A percentile compares a stretch with the other conserved stretches of the same genome.
phyloP scores from a whole-genome alignment of 2,329 filamentous ascomycete genomes.

The Rhynchosporium secalis region DNA sequence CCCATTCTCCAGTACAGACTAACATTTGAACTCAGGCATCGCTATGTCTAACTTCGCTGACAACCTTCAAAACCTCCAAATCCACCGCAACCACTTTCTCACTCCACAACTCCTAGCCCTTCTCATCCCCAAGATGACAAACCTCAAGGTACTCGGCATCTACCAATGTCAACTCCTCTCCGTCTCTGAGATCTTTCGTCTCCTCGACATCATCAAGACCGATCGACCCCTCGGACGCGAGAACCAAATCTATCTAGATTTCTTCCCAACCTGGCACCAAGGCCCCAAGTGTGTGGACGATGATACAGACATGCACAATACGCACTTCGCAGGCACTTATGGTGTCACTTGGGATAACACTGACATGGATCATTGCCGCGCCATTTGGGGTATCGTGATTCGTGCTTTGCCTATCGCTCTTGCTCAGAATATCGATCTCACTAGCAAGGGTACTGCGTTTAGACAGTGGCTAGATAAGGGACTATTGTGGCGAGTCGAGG shows the following conservation, averaged over 20 bases:
- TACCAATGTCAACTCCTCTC: conserved; percentile 37
- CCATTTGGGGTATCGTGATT: conserved; percentile 32
- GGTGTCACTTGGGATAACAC: conserved; percentile 37
- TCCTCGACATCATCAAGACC: conserved; percentile 33
- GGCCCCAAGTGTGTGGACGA: conserved; percentile 19
- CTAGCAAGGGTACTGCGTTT: conserved; percentile 25
- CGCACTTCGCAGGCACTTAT: conserved; percentile 23
- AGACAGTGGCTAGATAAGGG: conserved; percentile 34
- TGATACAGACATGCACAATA: not conserved
- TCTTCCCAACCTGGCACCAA: conserved; percentile 34
- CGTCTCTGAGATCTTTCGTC: conserved; percentile 27
- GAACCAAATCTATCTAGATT: conserved; percentile 33
- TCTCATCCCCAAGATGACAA: conserved; percentile 34
- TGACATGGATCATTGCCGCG: conserved; percentile 23
- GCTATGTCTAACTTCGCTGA: conserved; percentile 29
- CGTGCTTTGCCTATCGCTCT: conserved; percentile 25
- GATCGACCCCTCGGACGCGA: conserved; percentile 28
- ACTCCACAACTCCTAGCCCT: conserved; percentile 29
- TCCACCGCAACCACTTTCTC: conserved; percentile 36
- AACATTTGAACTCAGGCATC: conserved; percentile 19
- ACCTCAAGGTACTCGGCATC: conserved; percentile 33
- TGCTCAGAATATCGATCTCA: conserved; percentile 30
- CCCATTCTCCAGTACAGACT: not conserved
- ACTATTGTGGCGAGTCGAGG: conserved; percentile 30
- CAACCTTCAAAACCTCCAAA: conserved; percentile 31